These are phyloP conservation scores for Dioszegia crocea DNA, from an alignment of 768 basidiomycete genomes.

Conservation along the genomic window DNA sequence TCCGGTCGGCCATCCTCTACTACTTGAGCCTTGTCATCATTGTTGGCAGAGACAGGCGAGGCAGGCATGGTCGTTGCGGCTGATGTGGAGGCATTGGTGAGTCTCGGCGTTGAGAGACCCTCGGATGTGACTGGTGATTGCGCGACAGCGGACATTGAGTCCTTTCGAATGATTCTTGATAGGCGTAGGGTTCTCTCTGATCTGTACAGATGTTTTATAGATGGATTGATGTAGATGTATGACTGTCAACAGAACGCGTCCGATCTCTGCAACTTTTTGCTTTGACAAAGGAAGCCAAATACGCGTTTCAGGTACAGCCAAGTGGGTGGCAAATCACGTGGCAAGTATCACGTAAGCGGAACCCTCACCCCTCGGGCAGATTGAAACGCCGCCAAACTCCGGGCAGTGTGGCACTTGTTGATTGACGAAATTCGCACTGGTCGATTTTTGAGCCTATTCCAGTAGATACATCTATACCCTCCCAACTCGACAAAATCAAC, in stretches of 20 bases:
- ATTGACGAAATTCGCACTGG: background rate
- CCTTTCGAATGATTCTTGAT: background rate
- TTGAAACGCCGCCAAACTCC: conserved; percentile 9
- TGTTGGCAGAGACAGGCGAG: conserved; percentile 5
- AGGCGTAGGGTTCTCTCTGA: background rate
- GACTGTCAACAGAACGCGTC: conserved; percentile 5
- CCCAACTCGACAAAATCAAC: background rate
- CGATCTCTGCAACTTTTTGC: conserved; percentile 5
- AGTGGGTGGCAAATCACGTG: conserved; percentile 6
- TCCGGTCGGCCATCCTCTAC: background rate
- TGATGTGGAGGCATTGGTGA: conserved; percentile 16
- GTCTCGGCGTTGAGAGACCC: background rate
- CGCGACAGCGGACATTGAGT: background rate
- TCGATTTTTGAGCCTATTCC: background rate
- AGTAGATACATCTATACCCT: background rate
- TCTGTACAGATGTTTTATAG: background rate
- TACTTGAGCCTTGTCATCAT: background rate
- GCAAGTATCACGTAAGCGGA: background rate
- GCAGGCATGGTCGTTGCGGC: conserved; percentile 26
- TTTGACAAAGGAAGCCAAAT: conserved; percentile 6
- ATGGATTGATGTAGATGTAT: background rate
- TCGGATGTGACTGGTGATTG: conserved; percentile 7
- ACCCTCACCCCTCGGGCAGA: background rate
- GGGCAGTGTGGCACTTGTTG: background rate
- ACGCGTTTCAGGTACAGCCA: background rate